These are phyloP conservation scores for Saccharomycopsis guyanensis DNA, from an alignment of 805 yeast species.

Conservation along the genomic window DNA sequence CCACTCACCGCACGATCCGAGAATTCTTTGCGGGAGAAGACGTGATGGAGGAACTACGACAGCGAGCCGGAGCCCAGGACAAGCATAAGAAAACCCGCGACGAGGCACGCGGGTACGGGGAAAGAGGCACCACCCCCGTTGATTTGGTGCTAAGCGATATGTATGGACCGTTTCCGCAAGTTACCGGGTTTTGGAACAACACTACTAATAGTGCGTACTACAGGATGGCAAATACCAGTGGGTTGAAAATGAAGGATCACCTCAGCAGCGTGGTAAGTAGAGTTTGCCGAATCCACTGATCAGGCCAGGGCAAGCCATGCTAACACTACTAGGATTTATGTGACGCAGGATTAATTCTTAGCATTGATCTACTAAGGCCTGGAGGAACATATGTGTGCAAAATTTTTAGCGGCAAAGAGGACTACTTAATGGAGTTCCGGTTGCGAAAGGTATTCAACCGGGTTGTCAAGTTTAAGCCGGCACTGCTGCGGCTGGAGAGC, in stretches of 20 bases:
- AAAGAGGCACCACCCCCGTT: constrained; percentile 29
- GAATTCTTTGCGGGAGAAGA: constrained; percentile 35
- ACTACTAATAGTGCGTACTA: constrained; percentile 71
- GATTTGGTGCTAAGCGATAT: constrained; percentile 74
- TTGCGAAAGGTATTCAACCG: constrained; percentile 49
- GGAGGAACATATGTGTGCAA: constrained; percentile 78
- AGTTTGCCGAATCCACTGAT: too few relatives aligned
- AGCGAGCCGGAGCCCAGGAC: not conserved
- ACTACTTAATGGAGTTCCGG: constrained; percentile 50
- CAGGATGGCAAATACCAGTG: constrained; percentile 94
- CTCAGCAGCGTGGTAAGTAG: constrained; percentile 52
- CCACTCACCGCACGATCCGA: constrained; percentile 51
- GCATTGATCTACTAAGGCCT: constrained; percentile 59
- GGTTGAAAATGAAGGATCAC: constrained; percentile 76
- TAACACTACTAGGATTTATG: constrained; percentile 73
- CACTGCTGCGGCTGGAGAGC: constrained; percentile 71
- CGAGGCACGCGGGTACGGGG: not conserved
- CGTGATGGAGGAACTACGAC: constrained; percentile 1
- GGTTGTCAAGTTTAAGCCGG: constrained; percentile 71
- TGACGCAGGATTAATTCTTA: constrained; percentile 79
- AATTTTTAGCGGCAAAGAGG: constrained; percentile 79
- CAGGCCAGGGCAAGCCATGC: too few relatives aligned
- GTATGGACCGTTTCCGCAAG: constrained; percentile 62
- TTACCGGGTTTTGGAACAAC: constrained; percentile 44
- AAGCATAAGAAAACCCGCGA: not conserved